These are phyloP conservation scores for Citrus sp. DNA, from an alignment of 345 rosid species.

Conservation along the genomic window DNA sequence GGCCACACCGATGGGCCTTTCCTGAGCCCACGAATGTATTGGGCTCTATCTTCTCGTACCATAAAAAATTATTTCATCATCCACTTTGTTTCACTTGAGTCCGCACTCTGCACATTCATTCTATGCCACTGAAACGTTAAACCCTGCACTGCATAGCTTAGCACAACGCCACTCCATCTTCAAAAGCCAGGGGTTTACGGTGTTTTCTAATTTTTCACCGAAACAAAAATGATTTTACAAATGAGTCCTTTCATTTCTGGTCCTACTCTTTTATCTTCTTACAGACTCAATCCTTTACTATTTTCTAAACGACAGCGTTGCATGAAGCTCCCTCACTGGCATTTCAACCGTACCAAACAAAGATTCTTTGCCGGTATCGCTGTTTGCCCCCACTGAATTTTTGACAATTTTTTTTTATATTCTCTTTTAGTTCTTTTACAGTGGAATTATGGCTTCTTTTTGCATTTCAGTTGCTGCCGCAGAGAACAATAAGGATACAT, in stretches of 20 bases:
- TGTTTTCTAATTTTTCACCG: background rate
- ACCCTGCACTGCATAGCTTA: background rate
- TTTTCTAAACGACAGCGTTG: slow-evolving; percentile 48
- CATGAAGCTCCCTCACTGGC: slow-evolving; percentile 29
- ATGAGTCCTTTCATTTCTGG: slow-evolving; percentile 40
- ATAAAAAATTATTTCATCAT: background rate
- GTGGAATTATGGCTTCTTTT: background rate
- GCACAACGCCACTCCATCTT: background rate
- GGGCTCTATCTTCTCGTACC: background rate
- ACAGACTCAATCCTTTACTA: slow-evolving; percentile 68
- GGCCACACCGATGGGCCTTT: background rate
- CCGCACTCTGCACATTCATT: no score
- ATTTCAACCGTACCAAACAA: slow-evolving; percentile 10
- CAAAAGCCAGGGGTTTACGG: background rate
- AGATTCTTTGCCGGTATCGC: slow-evolving; percentile 42
- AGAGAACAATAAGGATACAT: slow-evolving; percentile 35
- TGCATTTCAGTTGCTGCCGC: slow-evolving; percentile 57
- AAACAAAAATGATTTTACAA: slow-evolving; percentile 30
- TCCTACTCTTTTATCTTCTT: slow-evolving; percentile 47
- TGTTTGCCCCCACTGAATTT: background rate
- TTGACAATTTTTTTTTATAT: background rate
- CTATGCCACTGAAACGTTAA: slow-evolving; percentile 3
- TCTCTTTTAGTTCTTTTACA: background rate
- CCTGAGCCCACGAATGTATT: background rate
- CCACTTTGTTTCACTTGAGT: background rate